Base-by-base conservation (phyloP, 164 flowering plant genomes). In the Pachysandra terminalis region DNA sequence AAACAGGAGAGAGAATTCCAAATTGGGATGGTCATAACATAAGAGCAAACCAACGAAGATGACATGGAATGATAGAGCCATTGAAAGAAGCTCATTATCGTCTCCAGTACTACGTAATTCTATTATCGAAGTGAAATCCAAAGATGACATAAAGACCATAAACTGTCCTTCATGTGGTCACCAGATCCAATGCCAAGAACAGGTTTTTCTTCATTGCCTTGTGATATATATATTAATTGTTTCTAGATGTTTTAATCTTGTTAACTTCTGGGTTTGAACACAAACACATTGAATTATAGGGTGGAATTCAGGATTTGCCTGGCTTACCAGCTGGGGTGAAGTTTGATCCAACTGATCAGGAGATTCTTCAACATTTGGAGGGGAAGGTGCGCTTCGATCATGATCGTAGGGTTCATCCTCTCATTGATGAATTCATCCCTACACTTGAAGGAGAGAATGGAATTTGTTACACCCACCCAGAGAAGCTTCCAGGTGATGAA, bases 291-390 rank as follows among this genome's bases (percentile, higher is more conserved):
- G 45, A 52, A 61, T 26, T 66, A n/a, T n/a, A 82, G 90, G 80
- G 64, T 2, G 84, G 80, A 35, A 65, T 90, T 68, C 85, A 85
- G 61, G 85, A 89, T 55, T 80, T 90, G 78, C 96, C 92, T 2
- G 97, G 98, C 15, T 64, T 95, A 64, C 98, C 98, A 13, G 97
- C 98, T 0, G 98, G 98, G 32, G 97, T 95, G 79, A 92, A 87
- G 75, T 95, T 95, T 63, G 97, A 95, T 79, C 98, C 97, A 3
- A 85, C 82, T 0, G 98, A 95, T 68, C 87, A 81, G 68, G 98
- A 91, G 78, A 84, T 95, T 52, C 73, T 95, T 13, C 83, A 87
- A 63, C 98, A 95, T 71, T 82, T 95, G 60, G 96, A 92, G 64
- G 96, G 90, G 22, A 95, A 92, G 68, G 94, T 83, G 57, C 16